These are phyloP conservation scores for Coffea canephora DNA, from an alignment of 257 asterid species.

Conservation along the genomic window DNA sequence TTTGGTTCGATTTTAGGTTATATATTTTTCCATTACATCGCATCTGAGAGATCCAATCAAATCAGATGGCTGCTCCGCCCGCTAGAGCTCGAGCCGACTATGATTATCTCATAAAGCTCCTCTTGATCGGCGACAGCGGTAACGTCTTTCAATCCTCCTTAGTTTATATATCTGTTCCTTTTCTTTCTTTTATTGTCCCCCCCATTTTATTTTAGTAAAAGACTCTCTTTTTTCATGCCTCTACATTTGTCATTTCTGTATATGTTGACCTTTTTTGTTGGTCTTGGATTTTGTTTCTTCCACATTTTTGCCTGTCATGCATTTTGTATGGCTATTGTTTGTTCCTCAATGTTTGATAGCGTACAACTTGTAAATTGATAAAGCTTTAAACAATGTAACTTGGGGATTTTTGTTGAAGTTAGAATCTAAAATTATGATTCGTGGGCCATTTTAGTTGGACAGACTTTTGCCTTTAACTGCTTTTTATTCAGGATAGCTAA, in stretches of 20 bases:
- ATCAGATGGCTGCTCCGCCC: conserved; percentile 53
- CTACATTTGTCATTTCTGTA: neutral
- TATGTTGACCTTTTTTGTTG: neutral
- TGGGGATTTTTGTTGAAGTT: neutral
- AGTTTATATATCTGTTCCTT: neutral
- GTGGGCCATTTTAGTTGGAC: conserved; percentile 3
- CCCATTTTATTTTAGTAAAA: neutral
- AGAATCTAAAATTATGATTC: neutral
- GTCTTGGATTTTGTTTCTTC: neutral
- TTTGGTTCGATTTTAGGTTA: neutral
- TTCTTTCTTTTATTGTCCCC: neutral
- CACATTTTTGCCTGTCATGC: neutral
- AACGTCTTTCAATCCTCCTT: conserved; percentile 4
- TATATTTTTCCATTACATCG: neutral
- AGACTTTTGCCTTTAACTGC: neutral
- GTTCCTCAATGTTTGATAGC: neutral
- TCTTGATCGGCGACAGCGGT: conserved; percentile 62
- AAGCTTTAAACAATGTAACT: neutral
- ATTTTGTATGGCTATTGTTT: neutral
- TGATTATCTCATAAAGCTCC: conserved; percentile 49
- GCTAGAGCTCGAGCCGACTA: conserved; percentile 64
- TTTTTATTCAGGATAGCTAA: neutral
- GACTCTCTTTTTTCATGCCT: neutral
- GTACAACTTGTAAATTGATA: neutral
- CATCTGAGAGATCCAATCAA: conserved; percentile 18